Evolutionary conservation across 768 basidiomycete genomes (phyloP), one percentile per base, ranked within the genome.

Genomic region (Lactarius psammicola): DNA sequence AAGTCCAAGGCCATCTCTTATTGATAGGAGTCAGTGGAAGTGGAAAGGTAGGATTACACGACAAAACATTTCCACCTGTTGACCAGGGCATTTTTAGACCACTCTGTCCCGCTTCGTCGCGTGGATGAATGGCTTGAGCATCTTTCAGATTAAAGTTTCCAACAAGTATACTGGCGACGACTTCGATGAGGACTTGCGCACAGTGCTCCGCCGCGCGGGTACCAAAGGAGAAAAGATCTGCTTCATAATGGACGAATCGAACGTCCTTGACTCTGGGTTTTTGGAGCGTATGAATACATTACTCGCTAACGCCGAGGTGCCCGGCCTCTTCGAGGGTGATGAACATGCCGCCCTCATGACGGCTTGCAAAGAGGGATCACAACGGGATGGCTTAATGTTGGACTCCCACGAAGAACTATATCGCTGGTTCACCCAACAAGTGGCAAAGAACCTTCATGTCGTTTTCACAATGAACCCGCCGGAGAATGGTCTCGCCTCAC

Each of bases 221-320:
- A 98, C 95, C 81, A 99, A 98, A 75, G 95, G 95, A 71, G 97
- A 99, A 78, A 98, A 98, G 79, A 90, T 99, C 57, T 98, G 95
- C 75, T 99, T 99, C 82, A 98, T 99, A 79, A 98, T 99, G 97
- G 97, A 99, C 76, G 97, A 99, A 76, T 98, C 97, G 4, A 98
- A 99, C 72, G 97, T 98, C 15, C 88, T 98, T 36, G 97, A 99
- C 75, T 96, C 97, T 15, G 97, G 97, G 55, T 99, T 99, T 84
- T 79, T 99, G 69, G 97, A 99, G 75, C 87, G 97, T n/a, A 98
- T 99, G 96, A 99, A 99, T 76, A 99, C 97, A 0, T 85, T 99
- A 17, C 84, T 99, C 18, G 97, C 97, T 46, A 99, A 99, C 72
- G 97, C 97, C n/a, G 97, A 99, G 76, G 95, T 99, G n/a, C 97